Evolutionary conservation across 1,284 basidiomycete genomes (phyloP).

Genomic region (Ganoderma sinense): DNA sequence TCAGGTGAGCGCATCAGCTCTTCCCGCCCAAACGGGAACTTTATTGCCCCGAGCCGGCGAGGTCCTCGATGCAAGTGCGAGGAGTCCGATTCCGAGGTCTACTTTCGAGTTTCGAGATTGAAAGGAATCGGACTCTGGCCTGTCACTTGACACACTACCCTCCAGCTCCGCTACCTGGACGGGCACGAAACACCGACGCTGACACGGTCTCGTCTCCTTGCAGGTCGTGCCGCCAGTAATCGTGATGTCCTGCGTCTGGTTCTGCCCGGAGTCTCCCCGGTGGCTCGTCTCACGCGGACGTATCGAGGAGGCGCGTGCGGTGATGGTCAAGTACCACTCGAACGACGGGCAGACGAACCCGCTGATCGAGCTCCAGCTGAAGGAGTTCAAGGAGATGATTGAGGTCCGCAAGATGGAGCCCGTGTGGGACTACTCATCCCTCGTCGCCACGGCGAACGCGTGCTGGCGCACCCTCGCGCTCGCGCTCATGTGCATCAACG

Average conservation of each 20-base stretch:
- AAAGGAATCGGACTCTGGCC: background rate
- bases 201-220: background rate
- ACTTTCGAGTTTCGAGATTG: too few species aligned
- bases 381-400: slow-evolving; percentile 20
- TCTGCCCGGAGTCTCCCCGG: slow-evolving; percentile 36
- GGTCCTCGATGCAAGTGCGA: background rate
- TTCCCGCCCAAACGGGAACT: background rate
- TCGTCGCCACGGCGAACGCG: slow-evolving; percentile 14
- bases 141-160: background rate
- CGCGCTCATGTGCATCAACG: slow-evolving; percentile 22
- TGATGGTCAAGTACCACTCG: slow-evolving; percentile 28
- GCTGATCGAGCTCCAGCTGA: slow-evolving; percentile 21
- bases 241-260: slow-evolving; percentile 29
- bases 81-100: too few species aligned
- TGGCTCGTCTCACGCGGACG: slow-evolving; percentile 35
- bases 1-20: slow-evolving; percentile 6
- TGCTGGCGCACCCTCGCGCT: slow-evolving; percentile 21
- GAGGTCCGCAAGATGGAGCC: slow-evolving; percentile 22
- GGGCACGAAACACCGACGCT: background rate
- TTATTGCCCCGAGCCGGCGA: background rate
- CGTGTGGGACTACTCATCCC: slow-evolving; percentile 21
- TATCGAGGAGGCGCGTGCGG: slow-evolving; percentile 31
- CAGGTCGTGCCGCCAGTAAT: slow-evolving; percentile 21
- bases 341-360: slow-evolving; percentile 20
- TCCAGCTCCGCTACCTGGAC: background rate